Percentiles rank a stretch among this genome's conserved stretches.
phyloP scores from a whole-genome alignment of 2,329 filamentous ascomycete species.

The Chaetomiaceae sp. region DNA sequence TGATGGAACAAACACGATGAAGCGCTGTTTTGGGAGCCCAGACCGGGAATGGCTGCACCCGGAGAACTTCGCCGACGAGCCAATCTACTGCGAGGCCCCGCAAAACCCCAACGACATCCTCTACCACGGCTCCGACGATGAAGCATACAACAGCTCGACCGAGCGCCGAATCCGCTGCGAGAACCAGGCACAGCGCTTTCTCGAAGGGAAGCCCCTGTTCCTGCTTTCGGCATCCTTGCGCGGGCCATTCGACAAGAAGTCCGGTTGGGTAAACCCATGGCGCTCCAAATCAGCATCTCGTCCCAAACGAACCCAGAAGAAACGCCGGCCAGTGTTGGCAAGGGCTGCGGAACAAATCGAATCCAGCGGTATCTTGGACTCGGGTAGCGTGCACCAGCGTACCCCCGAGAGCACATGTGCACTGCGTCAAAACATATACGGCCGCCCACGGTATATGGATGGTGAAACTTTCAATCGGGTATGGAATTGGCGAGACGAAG shows the following conservation, averaged over 20 bases:
- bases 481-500: slow-evolving; percentile 14
- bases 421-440: background rate
- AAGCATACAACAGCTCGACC: slow-evolving; percentile 45
- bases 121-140: slow-evolving; percentile 54
- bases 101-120: slow-evolving; percentile 43
- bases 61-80: slow-evolving; percentile 32
- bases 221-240: slow-evolving; percentile 57
- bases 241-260: slow-evolving; percentile 55
- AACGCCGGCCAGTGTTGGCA: background rate
- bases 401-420: background rate
- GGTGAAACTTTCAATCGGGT: slow-evolving; percentile 11
- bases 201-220: slow-evolving; percentile 51
- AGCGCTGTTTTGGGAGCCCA: slow-evolving; percentile 17
- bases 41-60: slow-evolving; percentile 17
- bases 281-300: slow-evolving; percentile 27
- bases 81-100: slow-evolving; percentile 46
- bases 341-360: background rate
- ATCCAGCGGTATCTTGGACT: slow-evolving; percentile 1
- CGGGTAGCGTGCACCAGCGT: background rate
- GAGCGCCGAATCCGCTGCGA: slow-evolving; percentile 53
- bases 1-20: slow-evolving; percentile 32
- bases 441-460: slow-evolving; percentile 10
- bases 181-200: slow-evolving; percentile 52
- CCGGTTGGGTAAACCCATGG: slow-evolving; percentile 58
- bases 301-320: background rate